Evolutionary conservation across 108 stramenopile genomes (phyloP).

Genomic region (Seminavis robusta): DNA sequence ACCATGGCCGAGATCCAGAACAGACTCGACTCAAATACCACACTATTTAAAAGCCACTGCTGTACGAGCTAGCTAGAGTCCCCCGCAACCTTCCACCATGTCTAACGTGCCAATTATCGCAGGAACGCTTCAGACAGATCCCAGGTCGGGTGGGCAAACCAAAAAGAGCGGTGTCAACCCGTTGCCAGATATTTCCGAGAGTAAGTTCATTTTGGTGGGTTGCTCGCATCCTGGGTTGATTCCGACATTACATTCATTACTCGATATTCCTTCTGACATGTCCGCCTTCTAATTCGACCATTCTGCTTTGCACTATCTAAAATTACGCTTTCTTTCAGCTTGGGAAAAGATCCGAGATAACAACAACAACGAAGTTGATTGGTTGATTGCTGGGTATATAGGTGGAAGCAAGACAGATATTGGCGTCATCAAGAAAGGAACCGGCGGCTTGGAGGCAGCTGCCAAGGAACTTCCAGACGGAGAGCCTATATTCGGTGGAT

Average conservation of each 20-base stretch:
- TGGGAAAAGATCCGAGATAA: conserved; percentile 76
- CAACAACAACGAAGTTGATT: conserved; percentile 54
- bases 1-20: too few species aligned
- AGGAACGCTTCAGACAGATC: conserved; percentile 75
- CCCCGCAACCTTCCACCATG: too few species aligned
- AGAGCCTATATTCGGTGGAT: conserved; percentile 65
- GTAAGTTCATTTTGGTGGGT: conserved; percentile 14
- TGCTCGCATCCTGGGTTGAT: too few species aligned
- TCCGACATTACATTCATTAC: too few species aligned
- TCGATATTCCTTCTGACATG: too few species aligned
- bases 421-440: conserved; percentile 55
- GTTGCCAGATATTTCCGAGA: conserved; percentile 46
- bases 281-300: not conserved
- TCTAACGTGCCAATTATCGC: conserved; percentile 37
- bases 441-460: conserved; percentile 61
- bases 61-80: too few species aligned
- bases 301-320: conserved; percentile 2
- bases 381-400: conserved; percentile 73
- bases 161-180: conserved; percentile 64
- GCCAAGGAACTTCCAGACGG: conserved; percentile 37
- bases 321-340: conserved; percentile 21
- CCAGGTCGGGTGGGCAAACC: conserved; percentile 53
- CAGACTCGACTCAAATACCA: too few species aligned
- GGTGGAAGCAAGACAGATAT: conserved; percentile 74
- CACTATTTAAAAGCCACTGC: too few species aligned